phyloP scores from a whole-genome alignment of 306 rosid species.

The Herpetospermum pedunculosum region DNA sequence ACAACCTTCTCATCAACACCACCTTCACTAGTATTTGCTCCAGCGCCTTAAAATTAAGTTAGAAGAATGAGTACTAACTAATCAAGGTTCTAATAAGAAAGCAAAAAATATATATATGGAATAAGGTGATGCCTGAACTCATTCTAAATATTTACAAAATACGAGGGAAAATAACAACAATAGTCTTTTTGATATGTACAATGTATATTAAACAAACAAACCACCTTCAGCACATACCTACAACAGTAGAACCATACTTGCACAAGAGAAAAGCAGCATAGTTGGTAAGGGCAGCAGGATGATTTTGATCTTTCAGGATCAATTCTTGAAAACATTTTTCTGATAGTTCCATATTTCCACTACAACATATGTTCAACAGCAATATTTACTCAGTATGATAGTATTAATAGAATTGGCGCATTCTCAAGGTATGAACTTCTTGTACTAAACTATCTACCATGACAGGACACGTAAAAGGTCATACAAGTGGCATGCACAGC shows the following conservation, averaged over 20 bases:
- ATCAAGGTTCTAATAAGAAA: constrained; percentile 12
- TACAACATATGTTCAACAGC: constrained; percentile 23
- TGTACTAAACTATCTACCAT: not conserved
- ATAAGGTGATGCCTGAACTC: not conserved
- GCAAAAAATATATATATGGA: not conserved
- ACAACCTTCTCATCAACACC: constrained; percentile 39
- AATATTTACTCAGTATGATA: not conserved
- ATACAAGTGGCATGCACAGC: not conserved
- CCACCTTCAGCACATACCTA: constrained; percentile 41
- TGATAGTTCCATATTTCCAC: constrained; percentile 80
- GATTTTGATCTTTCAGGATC: constrained; percentile 85
- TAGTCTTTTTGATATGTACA: not conserved
- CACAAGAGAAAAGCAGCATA: constrained; percentile 75
- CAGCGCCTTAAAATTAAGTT: constrained; percentile 52
- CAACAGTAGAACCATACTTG: constrained; percentile 64
- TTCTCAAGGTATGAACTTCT: constrained; percentile 1
- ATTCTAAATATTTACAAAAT: not conserved
- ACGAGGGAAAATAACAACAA: not conserved
- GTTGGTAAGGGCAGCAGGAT: constrained; percentile 86
- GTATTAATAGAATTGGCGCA: not conserved
- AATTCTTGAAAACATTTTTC: constrained; percentile 76
- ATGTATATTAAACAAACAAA: not conserved
- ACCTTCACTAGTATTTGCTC: constrained; percentile 67
- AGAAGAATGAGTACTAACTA: not conserved
- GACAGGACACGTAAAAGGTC: not conserved